These are phyloP conservation scores for Fusarium sp. DNA, from an alignment of 2,329 filamentous ascomycete species.

Conservation along the genomic window DNA sequence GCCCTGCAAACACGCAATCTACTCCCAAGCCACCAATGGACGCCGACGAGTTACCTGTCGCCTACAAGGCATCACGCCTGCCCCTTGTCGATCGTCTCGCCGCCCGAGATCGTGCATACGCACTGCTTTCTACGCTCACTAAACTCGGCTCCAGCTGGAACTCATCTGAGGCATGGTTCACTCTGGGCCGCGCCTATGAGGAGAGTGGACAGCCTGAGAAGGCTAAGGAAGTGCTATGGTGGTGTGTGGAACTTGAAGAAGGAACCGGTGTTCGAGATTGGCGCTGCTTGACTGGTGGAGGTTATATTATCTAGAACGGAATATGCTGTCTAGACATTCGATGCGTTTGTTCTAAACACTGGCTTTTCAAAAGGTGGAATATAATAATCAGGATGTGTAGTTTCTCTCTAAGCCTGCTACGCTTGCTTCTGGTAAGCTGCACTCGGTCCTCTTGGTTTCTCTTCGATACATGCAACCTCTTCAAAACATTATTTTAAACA, in stretches of 20 bases:
- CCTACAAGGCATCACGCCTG: slow-evolving; percentile 70
- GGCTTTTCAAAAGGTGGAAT: slow-evolving; percentile 9
- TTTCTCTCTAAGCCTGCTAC: not conserved
- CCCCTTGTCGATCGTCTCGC: slow-evolving; percentile 85
- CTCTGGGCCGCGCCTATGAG: slow-evolving; percentile 87
- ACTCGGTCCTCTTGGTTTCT: not conserved
- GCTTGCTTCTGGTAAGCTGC: not conserved
- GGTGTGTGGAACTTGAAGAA: slow-evolving; percentile 96
- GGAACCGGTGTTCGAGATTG: slow-evolving; percentile 82
- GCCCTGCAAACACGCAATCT: slow-evolving; percentile 42
- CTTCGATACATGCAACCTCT: slow-evolving; percentile 6
- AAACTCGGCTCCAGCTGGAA: slow-evolving; percentile 92
- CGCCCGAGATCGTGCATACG: slow-evolving; percentile 88
- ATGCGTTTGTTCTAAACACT: not conserved
- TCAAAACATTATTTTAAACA: not conserved
- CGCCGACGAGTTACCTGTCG: slow-evolving; percentile 60
- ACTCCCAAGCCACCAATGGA: slow-evolving; percentile 39
- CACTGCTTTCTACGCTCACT: slow-evolving; percentile 82
- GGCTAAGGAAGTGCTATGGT: slow-evolving; percentile 94
- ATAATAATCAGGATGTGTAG: slow-evolving; percentile 3
- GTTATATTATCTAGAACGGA: slow-evolving; percentile 65
- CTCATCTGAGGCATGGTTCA: slow-evolving; percentile 91
- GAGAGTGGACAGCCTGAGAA: slow-evolving; percentile 86
- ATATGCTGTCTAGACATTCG: not conserved
- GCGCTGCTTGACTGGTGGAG: slow-evolving; percentile 74